Base-by-base conservation (phyloP, 2,329 filamentous ascomycete species). In the Mycosphaerelloides madeirae region DNA sequence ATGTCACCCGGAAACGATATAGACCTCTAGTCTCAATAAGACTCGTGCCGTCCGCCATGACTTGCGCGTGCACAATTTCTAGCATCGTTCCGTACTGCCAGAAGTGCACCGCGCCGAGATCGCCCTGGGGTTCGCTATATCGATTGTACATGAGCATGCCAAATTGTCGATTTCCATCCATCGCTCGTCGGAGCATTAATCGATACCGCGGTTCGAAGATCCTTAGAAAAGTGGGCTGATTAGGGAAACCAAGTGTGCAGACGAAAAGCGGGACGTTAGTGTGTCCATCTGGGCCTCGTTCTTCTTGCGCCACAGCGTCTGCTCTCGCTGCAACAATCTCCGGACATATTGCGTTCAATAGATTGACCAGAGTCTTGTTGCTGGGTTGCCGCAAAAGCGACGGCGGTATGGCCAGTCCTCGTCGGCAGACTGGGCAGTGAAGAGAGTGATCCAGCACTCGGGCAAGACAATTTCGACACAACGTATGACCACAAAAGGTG, bases 131-230 rank as follows among this genome's bases (percentile, higher is more conserved):
- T 46, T 71, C 65, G 18, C 70, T 66, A n/a, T 66, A 66, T 35
- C 72, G 70, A 54, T 83, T 85, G 50, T 82, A 81, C 59, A 87
- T 76, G 14, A 95, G 77, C 85, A 95, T 95, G 18, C 90, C 90
- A 59, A 96, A 95, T 18, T 80, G 85, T 12, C 79, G 74, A 48
- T 84, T 79, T 0, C 81, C 80, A 50, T 89, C 84, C 41, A 94
- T 71, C 0, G 81, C 84, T 29, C 88, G 79, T 36, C 84, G 78
- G 29, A 95, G 84, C 87, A 95, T 93, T n/a, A 93, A 73, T 6
- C 87, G 80, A 62, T 95, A 95, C 6, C 86, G 78, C n/a, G 87
- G 86, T 63, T 95, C 90, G 60, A 95, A 95, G n/a, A 96, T 79
- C 57, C 94, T 86, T 3, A 95, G 71, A 55, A 93, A 93, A 0